A percentile compares a stretch with the other conserved stretches of the same genome.
These are phyloP conservation scores for Suillus ampliporus DNA, from an alignment of 768 basidiomycete genomes.

Conservation along the genomic window DNA sequence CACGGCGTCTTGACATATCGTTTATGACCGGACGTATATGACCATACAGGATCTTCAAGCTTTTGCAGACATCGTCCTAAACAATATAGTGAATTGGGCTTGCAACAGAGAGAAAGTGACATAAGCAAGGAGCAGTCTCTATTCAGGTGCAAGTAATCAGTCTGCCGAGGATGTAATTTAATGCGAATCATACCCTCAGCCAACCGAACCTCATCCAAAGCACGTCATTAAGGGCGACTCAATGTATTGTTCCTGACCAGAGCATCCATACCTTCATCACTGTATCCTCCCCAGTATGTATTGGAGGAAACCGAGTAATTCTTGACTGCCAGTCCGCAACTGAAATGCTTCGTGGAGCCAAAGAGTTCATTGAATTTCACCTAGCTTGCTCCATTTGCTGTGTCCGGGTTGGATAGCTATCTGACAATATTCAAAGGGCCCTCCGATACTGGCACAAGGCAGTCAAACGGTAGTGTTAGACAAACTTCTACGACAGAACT, in stretches of 20 bases:
- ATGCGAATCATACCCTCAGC: too few species aligned
- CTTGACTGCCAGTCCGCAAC: slow-evolving; percentile 32
- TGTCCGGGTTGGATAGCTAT: too few species aligned
- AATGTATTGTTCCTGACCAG: slow-evolving; percentile 50
- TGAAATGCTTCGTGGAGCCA: slow-evolving; percentile 41
- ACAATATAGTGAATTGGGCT: slow-evolving; percentile 9
- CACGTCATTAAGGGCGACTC: slow-evolving; percentile 64
- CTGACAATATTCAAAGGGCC: too few species aligned
- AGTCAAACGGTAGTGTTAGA: slow-evolving; percentile 43
- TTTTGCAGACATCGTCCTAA: slow-evolving; percentile 57
- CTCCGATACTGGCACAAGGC: slow-evolving; percentile 38
- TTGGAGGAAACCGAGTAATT: slow-evolving; percentile 48
- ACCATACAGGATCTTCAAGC: slow-evolving; percentile 52
- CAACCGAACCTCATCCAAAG: slow-evolving; percentile 44
- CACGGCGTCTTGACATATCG: slow-evolving; percentile 27
- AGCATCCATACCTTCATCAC: slow-evolving; percentile 51
- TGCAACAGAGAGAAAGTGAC: too few species aligned
- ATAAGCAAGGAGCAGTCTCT: slow-evolving; percentile 50
- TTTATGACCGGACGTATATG: slow-evolving; percentile 31
- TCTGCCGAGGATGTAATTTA: slow-evolving; percentile 38
- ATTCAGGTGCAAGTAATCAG: slow-evolving; percentile 59
- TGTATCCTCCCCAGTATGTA: slow-evolving; percentile 59
- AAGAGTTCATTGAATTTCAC: slow-evolving; percentile 56
- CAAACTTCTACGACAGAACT: neutral
- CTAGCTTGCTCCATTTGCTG: slow-evolving; percentile 38